Base-by-base conservation (phyloP, 306 rosid genomes). In the Dalbergia oliveri region DNA sequence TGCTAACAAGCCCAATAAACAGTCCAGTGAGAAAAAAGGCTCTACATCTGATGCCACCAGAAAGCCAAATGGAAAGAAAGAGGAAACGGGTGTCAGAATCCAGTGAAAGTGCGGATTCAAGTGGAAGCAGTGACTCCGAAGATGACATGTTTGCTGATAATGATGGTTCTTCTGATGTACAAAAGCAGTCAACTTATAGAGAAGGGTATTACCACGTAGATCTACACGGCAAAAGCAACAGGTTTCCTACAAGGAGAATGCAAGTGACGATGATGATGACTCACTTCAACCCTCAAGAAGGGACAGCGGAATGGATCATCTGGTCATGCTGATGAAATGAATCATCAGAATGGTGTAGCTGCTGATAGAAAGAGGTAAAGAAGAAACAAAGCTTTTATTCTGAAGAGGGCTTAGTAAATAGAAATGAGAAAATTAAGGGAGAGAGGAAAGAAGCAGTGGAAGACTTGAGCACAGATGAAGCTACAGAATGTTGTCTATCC, bases 171-270 rank as follows among this genome's bases (percentile, higher is more conserved):
- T 66, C 68, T 67, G 81, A 69, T 75, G 86, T 56, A 44, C 72
- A 41, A 80, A 76, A 60, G 58, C 16, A 68, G 53, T 85, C 88
- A 57, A 33, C 49, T 47, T 11, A 39, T 56, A 79, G 79, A 77
- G 90, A 87, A 43, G 87, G 61, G 66, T 60, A 66, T 75, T n/a
- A n/a, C 93, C 82, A 7, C 92, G 99, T 18, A 91, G 99, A 77
- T 95, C 99, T 51, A 26, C 86, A 0, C 90, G 99, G 50, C 87
- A 56, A 56, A 95, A 85, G 86, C 94, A 90, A 76, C 82, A 89
- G 69, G 88, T 91, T 85, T 87, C 95, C 37, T 93, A 91, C 65
- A 83, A 77, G 51, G 99, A 93, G 85, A 91, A 89, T 81, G n/a
- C 45, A 34, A 91, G 96, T 58, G 97, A 90, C 9, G 88, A 88